Evolutionary conservation across 805 yeast genomes (phyloP), one percentile per base, ranked within the genome.

Genomic region (Komagataella mondaviorum): DNA sequence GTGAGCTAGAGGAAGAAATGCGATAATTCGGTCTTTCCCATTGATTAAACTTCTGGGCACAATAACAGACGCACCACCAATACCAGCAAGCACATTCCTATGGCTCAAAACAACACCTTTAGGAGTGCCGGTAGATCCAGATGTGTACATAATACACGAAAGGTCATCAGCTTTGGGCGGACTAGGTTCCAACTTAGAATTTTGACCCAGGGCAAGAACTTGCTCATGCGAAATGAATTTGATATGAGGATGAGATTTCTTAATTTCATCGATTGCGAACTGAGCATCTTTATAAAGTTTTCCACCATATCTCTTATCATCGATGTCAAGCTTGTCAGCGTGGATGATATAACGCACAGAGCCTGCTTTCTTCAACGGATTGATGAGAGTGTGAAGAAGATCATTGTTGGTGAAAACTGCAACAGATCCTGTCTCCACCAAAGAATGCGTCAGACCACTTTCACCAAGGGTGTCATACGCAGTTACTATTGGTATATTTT

Each of bases 391-490:
- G 39, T 63, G 61, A 58, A 93, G 73, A 54, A 90, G 74, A 17
- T 77, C 72, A 62, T 85, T 89, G 65, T 93, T 98, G 48, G 96
- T 85, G 68, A 85, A 88, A 54, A 93, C 73, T 20, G 83, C 95
- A 51, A 68, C 73, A 23, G 96, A 80, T 49, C 75, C 86, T 3
- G 98, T 88, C 70, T 90, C 87, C 45, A 77, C 74, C 62, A 93
- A 73, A 2, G 97, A 89, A 68, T 85, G 95, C 52, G 83, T 84
- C 62, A 90, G 75, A 22, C 96, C 96, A 44, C 76, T 75, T 67
- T 88, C 95, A 53, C 97, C 97, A 57, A 90, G 74, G 46, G 96
- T 88, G 66, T 90, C 97, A 67, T 93, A 93, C 44, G 99, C 98
- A 14, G 99, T 93, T 45, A 89, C 98, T 52, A 85, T 76, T 22